Evolutionary conservation across 192 early-diverging fungal species (phyloP).

Genomic region (Umbelopsis vinacea): DNA sequence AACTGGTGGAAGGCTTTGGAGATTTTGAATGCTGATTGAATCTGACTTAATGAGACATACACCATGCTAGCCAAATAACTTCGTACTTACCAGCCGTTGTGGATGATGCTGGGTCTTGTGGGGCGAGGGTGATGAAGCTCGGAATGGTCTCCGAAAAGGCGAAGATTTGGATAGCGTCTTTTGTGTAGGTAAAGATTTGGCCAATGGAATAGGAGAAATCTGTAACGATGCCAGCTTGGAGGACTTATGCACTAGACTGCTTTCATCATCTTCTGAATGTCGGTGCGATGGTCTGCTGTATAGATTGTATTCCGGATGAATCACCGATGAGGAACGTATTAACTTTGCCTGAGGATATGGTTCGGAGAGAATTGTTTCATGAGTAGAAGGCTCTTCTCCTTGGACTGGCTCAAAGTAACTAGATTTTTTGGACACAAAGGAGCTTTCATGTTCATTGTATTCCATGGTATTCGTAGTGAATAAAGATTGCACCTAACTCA

Average conservation of each 20-base stretch:
- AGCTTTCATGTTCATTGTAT: conserved; percentile 8
- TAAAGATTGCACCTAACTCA: background rate
- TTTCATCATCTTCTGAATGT: background rate
- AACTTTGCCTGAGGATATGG: background rate
- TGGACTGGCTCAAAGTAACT: background rate
- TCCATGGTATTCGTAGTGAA: background rate
- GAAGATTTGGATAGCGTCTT: background rate
- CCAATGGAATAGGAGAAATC: background rate
- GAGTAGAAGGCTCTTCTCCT: conserved; percentile 1
- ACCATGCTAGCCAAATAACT: background rate
- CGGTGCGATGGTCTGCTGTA: background rate
- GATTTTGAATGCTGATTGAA: background rate
- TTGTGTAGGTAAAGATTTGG: background rate
- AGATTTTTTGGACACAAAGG: background rate
- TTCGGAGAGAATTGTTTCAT: background rate
- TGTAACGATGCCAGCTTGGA: background rate
- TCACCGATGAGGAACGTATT: background rate
- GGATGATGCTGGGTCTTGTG: conserved; percentile 7
- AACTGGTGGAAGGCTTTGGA: background rate
- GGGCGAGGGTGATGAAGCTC: background rate
- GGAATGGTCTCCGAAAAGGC: background rate
- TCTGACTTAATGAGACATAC: background rate
- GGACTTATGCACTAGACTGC: background rate
- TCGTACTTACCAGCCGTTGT: background rate
- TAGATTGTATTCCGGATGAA: background rate